phyloP scores from a whole-genome alignment of 2,329 filamentous ascomycete genomes.

The Ophiostoma himal-ulmi region DNA sequence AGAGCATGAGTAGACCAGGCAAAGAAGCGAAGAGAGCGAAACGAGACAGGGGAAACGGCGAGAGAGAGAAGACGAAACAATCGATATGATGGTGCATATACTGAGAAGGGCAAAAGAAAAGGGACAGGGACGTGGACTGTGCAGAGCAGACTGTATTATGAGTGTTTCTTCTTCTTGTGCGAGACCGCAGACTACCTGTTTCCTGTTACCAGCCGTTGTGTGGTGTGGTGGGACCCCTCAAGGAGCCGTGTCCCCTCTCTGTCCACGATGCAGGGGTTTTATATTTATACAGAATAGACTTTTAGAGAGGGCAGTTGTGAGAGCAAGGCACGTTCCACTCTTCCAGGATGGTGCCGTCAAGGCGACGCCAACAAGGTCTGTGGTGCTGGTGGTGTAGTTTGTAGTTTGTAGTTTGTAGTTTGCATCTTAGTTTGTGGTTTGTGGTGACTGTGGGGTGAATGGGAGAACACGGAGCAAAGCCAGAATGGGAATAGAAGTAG shows the following conservation, averaged over 20 bases:
- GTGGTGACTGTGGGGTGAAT: conserved; percentile 4
- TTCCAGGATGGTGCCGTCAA: not conserved
- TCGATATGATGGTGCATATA: not conserved
- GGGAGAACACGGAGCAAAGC: conserved; percentile 1
- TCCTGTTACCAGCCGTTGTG: conserved; percentile 1
- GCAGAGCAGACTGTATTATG: conserved; percentile 15
- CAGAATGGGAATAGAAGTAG: not conserved
- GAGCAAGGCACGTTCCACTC: not conserved
- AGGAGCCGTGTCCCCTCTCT: conserved; percentile 17
- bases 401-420: not conserved
- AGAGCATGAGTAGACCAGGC: not conserved
- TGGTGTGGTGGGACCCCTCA: conserved; percentile 16
- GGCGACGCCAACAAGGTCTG: conserved; percentile 1
- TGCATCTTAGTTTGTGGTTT: not conserved
- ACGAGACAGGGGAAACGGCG: not conserved
- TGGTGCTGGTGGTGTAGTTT: not conserved
- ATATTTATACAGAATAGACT: not conserved
- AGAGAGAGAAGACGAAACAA: not conserved
- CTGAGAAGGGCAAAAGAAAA: not conserved
- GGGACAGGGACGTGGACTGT: conserved; percentile 9
- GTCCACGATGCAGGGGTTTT: conserved; percentile 1
- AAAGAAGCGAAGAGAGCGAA: not conserved
- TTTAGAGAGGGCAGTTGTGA: not conserved
- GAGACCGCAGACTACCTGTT: not conserved
- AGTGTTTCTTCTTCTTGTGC: not conserved